phyloP scores from a whole-genome alignment of 495 filamentous ascomycete species.

The Aspergillus bridgeri region DNA sequence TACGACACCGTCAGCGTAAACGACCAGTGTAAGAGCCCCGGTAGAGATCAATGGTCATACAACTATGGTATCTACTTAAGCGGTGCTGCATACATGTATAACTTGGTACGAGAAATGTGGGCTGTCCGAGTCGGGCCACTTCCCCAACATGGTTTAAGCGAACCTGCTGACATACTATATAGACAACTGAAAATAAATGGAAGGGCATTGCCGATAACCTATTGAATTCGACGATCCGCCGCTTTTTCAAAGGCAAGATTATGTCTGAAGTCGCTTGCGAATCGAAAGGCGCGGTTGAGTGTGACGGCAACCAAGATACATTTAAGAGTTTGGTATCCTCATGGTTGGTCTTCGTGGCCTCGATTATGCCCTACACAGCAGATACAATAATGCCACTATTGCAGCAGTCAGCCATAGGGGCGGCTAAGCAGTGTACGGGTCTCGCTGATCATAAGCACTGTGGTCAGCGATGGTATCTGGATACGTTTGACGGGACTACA shows the following conservation, averaged over 20 bases:
- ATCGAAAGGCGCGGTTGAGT: conserved; percentile 51
- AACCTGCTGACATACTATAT: too few species aligned
- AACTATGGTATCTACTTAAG: conserved; percentile 70
- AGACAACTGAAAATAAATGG: conserved; percentile 52
- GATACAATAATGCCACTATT: conserved; percentile 56
- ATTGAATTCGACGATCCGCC: conserved; percentile 45
- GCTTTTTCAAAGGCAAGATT: too few species aligned
- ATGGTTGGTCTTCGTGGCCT: conserved; percentile 64
- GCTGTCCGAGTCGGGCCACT: conserved; percentile 14
- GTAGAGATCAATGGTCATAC: conserved; percentile 70
- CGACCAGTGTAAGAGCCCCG: conserved; percentile 55
- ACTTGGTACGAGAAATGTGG: conserved; percentile 42
- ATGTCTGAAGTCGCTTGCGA: conserved; percentile 73
- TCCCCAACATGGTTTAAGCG: too few species aligned
- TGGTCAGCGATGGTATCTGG: conserved; percentile 50
- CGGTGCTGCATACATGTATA: conserved; percentile 76
- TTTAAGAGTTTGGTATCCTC: conserved; percentile 77
- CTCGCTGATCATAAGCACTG: conserved; percentile 46
- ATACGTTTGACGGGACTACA: conserved; percentile 41
- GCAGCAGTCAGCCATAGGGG: conserved; percentile 52
- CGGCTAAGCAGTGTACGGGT: conserved; percentile 58
- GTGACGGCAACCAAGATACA: conserved; percentile 65
- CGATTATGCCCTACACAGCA: conserved; percentile 62
- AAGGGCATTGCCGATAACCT: conserved; percentile 55
- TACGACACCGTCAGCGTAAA: conserved; percentile 63